Conservation (phyloP, 192 early-diverging fungal species). For the Dimargaris cristalligena region DNA sequence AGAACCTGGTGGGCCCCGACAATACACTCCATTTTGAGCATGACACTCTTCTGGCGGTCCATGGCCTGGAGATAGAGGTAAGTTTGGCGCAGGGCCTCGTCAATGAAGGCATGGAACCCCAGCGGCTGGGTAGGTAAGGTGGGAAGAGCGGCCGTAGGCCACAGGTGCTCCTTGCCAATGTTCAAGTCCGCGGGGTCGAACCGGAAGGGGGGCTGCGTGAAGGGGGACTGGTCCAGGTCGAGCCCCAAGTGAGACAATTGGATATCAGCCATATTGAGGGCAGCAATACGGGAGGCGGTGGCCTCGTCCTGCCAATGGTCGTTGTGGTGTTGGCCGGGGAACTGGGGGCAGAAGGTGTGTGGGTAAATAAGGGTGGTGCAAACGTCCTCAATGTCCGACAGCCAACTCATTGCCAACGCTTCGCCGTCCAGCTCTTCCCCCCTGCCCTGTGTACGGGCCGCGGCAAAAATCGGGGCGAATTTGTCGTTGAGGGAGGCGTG, state of each 20-base stretch:
- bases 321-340: slow-evolving; percentile 18
- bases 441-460: background rate
- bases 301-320: slow-evolving; percentile 42
- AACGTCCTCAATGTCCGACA: slow-evolving; percentile 17
- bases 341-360: slow-evolving; percentile 18
- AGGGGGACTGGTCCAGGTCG: background rate
- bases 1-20: slow-evolving; percentile 5
- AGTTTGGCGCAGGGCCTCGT: slow-evolving; percentile 8
- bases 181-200: background rate
- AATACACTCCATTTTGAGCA: slow-evolving; percentile 6
- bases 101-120: background rate
- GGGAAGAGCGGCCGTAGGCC: background rate
- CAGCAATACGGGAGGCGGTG: slow-evolving; percentile 45
- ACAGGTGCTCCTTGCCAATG: too few species aligned
- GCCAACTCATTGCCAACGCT: background rate
- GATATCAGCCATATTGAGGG: slow-evolving; percentile 43
- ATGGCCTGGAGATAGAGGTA: background rate
- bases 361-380: slow-evolving; percentile 19
- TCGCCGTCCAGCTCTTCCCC: background rate
- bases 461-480: background rate
- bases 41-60: slow-evolving; percentile 6
- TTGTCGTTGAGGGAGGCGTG: slow-evolving; percentile 10
- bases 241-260: slow-evolving; percentile 41
- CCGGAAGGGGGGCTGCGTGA: background rate
- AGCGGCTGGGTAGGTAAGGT: background rate